These are phyloP conservation scores for Zalaria sp. DNA, from an alignment of 2,329 filamentous ascomycete species.

Conservation along the genomic window DNA sequence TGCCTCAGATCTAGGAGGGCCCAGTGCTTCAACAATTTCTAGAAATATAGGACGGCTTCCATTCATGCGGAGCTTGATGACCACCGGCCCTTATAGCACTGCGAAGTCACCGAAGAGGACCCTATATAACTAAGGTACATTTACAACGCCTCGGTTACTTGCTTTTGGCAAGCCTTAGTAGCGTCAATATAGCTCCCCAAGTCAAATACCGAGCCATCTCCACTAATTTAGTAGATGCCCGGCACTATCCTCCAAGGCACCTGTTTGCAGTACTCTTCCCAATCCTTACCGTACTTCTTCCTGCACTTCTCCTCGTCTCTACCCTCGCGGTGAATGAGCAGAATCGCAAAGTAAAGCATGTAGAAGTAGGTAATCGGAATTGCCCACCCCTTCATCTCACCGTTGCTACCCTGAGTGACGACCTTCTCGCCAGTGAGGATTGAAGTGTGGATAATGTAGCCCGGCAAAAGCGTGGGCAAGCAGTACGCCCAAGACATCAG, in stretches of 20 bases:
- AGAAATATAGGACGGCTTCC: no score
- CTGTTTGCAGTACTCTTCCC: constrained; percentile 73
- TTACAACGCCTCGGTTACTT: no score
- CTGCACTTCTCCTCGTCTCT: constrained; percentile 85
- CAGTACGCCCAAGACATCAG: constrained; percentile 84
- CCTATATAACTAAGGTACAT: no score
- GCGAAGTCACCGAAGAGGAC: no score
- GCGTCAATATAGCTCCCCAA: no score
- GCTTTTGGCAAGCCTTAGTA: no score
- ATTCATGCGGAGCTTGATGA: no score
- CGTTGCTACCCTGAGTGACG: constrained; percentile 24
- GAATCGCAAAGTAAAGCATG: constrained; percentile 75
- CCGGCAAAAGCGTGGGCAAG: constrained; percentile 71
- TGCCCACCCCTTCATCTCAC: constrained; percentile 62
- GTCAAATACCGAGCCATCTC: not conserved
- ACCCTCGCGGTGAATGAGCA: constrained; percentile 73
- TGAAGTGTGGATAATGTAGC: constrained; percentile 56
- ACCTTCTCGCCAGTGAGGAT: constrained; percentile 47
- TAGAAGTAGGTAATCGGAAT: constrained; percentile 92
- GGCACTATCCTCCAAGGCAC: constrained; percentile 76
- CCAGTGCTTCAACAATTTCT: no score
- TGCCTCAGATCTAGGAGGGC: no score
- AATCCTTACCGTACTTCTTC: constrained; percentile 84
- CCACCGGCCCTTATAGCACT: no score
- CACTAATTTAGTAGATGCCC: constrained; percentile 52